Base-by-base conservation (phyloP, 2,329 filamentous ascomycete genomes). In the Paracoccidioides brasiliensis region DNA sequence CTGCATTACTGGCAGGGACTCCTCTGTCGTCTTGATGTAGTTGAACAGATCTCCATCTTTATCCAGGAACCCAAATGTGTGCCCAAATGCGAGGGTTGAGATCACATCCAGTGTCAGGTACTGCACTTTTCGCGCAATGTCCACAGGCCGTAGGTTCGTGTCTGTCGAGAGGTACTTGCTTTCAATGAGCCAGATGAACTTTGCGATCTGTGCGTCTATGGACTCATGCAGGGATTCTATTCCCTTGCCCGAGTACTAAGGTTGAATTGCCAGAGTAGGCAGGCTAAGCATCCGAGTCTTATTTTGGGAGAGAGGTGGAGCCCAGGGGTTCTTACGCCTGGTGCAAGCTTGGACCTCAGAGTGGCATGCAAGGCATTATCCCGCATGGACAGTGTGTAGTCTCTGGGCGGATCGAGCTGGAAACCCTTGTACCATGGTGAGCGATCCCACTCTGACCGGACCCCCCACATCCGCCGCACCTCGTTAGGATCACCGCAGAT, bases 61-160 rank as follows among this genome's bases (percentile, higher is more conserved):
- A 7, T 67, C 60, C 38, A 78, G 66, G 61, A 74, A 71, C n/a
- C 75, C 72, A 56, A 78, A 76, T 3, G 74, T 57, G 55, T 70
- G 62, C 9, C 79, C 79, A 46, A 81, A 76, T 0, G 76, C 76
- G 4, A 82, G 63, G 45, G 74, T 72, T 38, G 73, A 77, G 59
- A 83, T 79, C 42, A 80, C 74, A 56, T 82, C 80, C 4, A 82
- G 66, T 0, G 78, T 79, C 55, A 81, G 76, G 66, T 72, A 80
- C 44, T 79, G 76, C 3, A 73, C 70, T 57, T 78, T 77, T 5
- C 67, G 66, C 2, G 71, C 74, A 53, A 77, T 62, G 56, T 81
- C 77, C 61, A 80, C 59, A 1, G 67, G 64, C 6, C 60, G 55
- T 7, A 64, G 38, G 14, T 56, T 53, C 14, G 50, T 66, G 38